A percentile compares a stretch with the other conserved stretches of the same genome.
phyloP scores from a whole-genome alignment of 129 eudicot genomes.

The Ambrosia artemisiifolia region DNA sequence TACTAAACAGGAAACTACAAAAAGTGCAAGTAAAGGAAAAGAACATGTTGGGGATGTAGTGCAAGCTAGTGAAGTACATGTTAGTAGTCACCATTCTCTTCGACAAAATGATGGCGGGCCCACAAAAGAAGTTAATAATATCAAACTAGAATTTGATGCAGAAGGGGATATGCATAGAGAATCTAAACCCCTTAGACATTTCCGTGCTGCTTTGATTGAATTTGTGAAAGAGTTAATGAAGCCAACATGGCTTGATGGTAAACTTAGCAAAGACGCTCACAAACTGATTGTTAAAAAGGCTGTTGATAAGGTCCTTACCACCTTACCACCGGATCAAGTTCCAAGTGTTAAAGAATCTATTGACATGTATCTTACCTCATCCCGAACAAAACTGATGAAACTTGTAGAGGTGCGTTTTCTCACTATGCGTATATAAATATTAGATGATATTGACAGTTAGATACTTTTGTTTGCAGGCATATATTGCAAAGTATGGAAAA shows the following conservation, averaged over 20 bases:
- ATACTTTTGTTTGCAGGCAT: constrained; percentile 59
- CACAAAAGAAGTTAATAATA: constrained; percentile 28
- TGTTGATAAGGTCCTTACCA: constrained; percentile 64
- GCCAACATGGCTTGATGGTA: constrained; percentile 85
- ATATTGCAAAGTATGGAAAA: constrained; percentile 72
- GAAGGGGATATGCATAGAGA: constrained; percentile 49
- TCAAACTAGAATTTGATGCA: constrained; percentile 35
- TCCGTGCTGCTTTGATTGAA: constrained; percentile 81
- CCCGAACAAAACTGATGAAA: constrained; percentile 60
- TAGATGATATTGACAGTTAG: constrained; percentile 23
- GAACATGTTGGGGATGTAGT: constrained; percentile 28
- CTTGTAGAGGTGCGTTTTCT: constrained; percentile 80
- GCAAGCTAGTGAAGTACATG: constrained; percentile 32
- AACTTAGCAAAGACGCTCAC: constrained; percentile 77
- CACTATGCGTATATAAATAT: not conserved
- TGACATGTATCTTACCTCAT: constrained; percentile 55
- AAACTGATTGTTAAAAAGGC: constrained; percentile 74
- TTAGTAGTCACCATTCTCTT: constrained; percentile 26
- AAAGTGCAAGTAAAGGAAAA: constrained; percentile 35
- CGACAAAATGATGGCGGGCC: constrained; percentile 23
- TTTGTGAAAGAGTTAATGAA: constrained; percentile 74
- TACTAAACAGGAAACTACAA: constrained; percentile 24
- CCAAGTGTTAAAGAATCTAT: constrained; percentile 60
- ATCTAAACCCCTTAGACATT: constrained; percentile 52
- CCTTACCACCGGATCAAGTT: constrained; percentile 52